Base-by-base conservation (phyloP, 305 asterid species). In the Fraxinus velutina region DNA sequence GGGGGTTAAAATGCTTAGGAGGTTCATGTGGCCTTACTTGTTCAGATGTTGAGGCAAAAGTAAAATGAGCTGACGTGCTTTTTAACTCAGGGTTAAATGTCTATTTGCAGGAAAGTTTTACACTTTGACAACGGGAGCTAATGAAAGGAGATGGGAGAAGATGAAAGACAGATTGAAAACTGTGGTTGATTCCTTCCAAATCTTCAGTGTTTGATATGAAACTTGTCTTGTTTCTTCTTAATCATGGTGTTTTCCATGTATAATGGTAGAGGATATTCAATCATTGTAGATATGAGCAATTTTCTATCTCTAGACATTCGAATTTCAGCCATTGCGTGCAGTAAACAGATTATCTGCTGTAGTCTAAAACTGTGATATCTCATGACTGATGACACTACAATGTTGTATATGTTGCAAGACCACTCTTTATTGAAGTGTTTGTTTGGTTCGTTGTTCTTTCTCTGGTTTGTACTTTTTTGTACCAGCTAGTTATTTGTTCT, bases 61-160 rank as follows among this genome's bases (percentile, higher is more conserved):
- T 21, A 17, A 19, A 55, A 55, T 3, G 27, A 5, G 27, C 66
- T 5, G 27, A 55, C 3, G 1, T 3, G 27, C 66, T 55, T 17
- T 55, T 55, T 55, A 55, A 55, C 66, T 0, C 9, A 1, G 10
- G 24, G 8, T 55, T 17, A 55, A 55, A 17, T 55, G 66, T 50
- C 19, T 21, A 7, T 0, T 74, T 88, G 90, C 94, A 96, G 97
- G 98, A 75, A 93, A 89, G 84, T 94, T 96, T 85, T 96, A 92
- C 84, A 94, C 99, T 1, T 83, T 94, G 91, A 96, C 98, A 74
- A 94, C 97, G 7, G 97, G 97, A 8, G 91, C 97, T 8, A 96
- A 94, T 75, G 97, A 96, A 89, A 89, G 97, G 91, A 91, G 97
- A 85, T 94, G 98, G 99, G 94, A 80, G 70, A 94, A 96, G 92